These are phyloP conservation scores for Crotalaria pallida DNA, from an alignment of 306 rosid genomes.

Conservation along the genomic window DNA sequence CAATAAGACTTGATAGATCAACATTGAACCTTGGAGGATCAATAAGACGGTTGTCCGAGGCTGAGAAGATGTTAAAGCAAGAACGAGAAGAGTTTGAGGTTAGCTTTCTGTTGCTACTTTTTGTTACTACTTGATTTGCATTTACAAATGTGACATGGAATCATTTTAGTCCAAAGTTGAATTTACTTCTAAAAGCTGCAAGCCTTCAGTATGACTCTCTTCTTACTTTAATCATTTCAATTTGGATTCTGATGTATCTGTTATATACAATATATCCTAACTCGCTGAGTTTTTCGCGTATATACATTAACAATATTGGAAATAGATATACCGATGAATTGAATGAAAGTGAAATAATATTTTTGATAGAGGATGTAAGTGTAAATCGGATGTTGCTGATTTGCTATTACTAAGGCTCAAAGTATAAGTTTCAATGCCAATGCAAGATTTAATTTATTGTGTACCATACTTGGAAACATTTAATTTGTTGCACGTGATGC, in stretches of 20 bases:
- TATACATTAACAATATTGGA: not conserved
- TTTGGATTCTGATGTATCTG: not conserved
- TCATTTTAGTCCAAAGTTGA: not conserved
- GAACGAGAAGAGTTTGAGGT: slow-evolving; percentile 82
- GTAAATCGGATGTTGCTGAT: not conserved
- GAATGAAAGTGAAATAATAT: slow-evolving; percentile 5
- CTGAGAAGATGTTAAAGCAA: slow-evolving; percentile 61
- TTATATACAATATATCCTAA: not conserved
- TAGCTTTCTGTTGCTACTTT: too few relatives aligned
- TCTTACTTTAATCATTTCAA: not conserved
- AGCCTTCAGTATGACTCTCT: not conserved
- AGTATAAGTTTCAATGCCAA: slow-evolving; percentile 7
- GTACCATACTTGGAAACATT: not conserved
- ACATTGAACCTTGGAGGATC: slow-evolving; percentile 49
- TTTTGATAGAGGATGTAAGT: not conserved
- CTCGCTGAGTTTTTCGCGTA: not conserved
- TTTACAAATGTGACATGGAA: not conserved
- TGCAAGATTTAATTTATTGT: slow-evolving; percentile 1
- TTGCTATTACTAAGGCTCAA: slow-evolving; percentile 1
- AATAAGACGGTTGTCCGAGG: slow-evolving; percentile 45
- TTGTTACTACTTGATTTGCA: slow-evolving; percentile 3
- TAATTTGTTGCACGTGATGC: not conserved
- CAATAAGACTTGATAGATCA: slow-evolving; percentile 45
- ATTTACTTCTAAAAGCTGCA: not conserved
- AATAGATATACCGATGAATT: not conserved